Percentiles rank a stretch among this genome's conserved stretches.
phyloP scores from a whole-genome alignment of 148 eudicot species.

The Rhododendron griersonianum region DNA sequence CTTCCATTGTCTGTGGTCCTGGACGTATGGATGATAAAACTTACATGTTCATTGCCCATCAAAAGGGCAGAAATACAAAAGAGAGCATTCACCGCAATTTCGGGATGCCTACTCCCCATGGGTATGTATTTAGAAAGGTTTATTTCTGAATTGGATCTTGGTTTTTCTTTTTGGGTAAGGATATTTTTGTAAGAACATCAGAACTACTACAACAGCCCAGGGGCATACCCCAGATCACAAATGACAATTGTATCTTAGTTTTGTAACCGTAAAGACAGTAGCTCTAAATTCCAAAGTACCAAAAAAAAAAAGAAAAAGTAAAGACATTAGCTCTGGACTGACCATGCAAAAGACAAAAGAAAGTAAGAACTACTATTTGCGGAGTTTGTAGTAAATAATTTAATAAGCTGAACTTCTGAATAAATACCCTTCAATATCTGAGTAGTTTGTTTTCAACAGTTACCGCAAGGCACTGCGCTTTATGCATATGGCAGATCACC shows the following conservation, averaged over 20 bases:
- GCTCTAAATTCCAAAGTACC: not conserved
- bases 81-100: conserved; percentile 79
- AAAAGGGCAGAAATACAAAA: conserved; percentile 89
- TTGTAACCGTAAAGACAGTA: not conserved
- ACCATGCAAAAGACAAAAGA: not conserved
- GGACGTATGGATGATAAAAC: conserved; percentile 71
- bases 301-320: not conserved
- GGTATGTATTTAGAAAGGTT: conserved; percentile 42
- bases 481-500: conserved; percentile 93
- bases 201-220: not conserved
- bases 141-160: not conserved
- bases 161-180: not conserved
- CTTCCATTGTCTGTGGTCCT: conserved; percentile 84
- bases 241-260: not conserved
- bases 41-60: conserved; percentile 90
- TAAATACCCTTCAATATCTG: not conserved
- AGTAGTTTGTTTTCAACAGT: conserved; percentile 32
- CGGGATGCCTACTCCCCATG: conserved; percentile 98
- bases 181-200: not conserved
- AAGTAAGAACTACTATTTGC: not conserved
- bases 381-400: not conserved
- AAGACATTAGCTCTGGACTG: not conserved
- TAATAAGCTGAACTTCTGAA: not conserved
- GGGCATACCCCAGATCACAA: not conserved
- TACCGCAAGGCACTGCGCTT: conserved; percentile 85